Evolutionary conservation across 2,329 filamentous ascomycete species (phyloP).

Genomic region (Nemania sp.): DNA sequence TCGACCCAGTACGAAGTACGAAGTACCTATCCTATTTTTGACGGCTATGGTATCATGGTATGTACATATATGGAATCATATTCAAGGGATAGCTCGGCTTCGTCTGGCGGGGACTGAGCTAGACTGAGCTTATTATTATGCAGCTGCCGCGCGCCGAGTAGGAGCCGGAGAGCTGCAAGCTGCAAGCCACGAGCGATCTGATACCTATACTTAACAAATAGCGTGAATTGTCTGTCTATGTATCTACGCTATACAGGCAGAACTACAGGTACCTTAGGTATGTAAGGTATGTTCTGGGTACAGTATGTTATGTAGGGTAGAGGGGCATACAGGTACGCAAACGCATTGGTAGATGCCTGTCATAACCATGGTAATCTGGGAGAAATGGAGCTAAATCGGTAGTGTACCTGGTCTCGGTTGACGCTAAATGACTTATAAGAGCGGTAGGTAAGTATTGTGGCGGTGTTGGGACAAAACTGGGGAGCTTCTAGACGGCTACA

Average conservation of each 20-base stretch:
- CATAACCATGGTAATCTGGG: conserved; percentile 26
- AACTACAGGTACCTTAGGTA: conserved; percentile 3
- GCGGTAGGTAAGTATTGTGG: conserved; percentile 5
- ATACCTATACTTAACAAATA: conserved; percentile 3
- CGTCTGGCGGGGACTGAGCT: conserved; percentile 32
- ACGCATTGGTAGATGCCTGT: conserved; percentile 28
- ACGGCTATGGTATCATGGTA: conserved; percentile 19
- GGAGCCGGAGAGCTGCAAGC: conserved; percentile 39
- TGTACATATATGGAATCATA: conserved; percentile 22
- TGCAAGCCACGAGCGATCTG: conserved; percentile 39
- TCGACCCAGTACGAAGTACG: conserved; percentile 22
- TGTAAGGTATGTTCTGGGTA: too few species aligned
- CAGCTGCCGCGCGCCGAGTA: conserved; percentile 41
- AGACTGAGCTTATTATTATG: conserved; percentile 46
- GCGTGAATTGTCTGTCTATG: not conserved
- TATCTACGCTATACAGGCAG: too few species aligned
- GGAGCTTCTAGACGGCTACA: not conserved
- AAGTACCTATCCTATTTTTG: conserved; percentile 25
- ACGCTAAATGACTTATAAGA: conserved; percentile 21
- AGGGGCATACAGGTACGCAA: conserved; percentile 5
- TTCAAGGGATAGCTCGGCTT: conserved; percentile 26
- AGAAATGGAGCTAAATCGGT: conserved; percentile 11
- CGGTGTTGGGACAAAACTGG: conserved; percentile 9
- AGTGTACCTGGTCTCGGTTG: not conserved
- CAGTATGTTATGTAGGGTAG: too few species aligned